Conservation (phyloP, 345 rosid genomes). For the Brassica juncea region DNA sequence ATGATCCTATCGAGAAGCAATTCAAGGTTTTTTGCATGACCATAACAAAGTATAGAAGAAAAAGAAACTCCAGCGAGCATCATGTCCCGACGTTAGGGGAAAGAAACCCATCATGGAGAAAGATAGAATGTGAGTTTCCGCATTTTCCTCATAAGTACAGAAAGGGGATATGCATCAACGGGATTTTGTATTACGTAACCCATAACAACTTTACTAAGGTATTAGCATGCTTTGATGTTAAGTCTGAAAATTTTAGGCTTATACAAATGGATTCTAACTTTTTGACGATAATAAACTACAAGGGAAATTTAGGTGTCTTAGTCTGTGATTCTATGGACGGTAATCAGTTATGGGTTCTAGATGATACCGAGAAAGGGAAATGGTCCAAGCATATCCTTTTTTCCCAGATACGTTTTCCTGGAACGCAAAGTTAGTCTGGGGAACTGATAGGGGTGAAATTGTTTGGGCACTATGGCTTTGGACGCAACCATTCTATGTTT, state of each 20-base stretch:
- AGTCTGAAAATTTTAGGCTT: background rate
- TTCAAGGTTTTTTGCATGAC: conserved; percentile 5
- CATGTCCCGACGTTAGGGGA: background rate
- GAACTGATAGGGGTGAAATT: conserved; percentile 4
- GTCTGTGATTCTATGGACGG: background rate
- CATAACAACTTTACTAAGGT: background rate
- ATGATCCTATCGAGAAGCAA: conserved; percentile 2
- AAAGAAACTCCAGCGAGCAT: background rate
- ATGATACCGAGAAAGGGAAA: background rate
- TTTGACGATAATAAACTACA: background rate
- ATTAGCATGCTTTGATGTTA: background rate
- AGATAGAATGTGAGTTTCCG: background rate
- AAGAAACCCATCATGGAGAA: background rate
- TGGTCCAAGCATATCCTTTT: background rate
- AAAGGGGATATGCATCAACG: background rate
- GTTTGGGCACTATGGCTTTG: background rate
- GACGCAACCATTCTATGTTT: background rate
- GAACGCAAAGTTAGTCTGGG: background rate
- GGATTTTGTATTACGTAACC: background rate
- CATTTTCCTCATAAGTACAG: background rate
- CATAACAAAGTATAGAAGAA: background rate
- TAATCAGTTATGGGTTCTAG: background rate
- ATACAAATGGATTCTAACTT: background rate
- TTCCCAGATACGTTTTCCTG: background rate
- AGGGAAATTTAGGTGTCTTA: conserved; percentile 9